Base-by-base conservation (phyloP, 202 grass and related monocot genomes). In the Cymbopogon flexuosus region DNA sequence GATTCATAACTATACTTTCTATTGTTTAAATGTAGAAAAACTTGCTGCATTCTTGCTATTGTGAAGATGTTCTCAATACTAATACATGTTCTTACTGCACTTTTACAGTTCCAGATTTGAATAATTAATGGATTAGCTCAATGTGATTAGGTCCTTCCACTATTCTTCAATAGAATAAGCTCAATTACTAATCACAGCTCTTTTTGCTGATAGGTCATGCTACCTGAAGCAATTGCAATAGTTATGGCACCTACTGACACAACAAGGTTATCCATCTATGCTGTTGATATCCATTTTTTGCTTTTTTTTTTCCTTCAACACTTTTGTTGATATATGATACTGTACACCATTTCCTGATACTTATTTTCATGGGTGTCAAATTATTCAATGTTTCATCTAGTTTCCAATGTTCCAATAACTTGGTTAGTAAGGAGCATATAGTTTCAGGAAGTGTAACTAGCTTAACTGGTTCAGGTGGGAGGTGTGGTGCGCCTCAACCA, bases 161-260 rank as follows among this genome's bases (percentile, higher is more conserved):
- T 27, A 59, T 24, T 61, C 4, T 27, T 60, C 23, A 62, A 29
- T 24, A 12, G 3, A 60, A 30, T 62, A 62, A 29, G 58, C 58
- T 62, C 10, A 30, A 51, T 12, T 37, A 75, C 6, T 64, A 22
- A 6, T 51, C 60, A 62, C 31, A 33, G 5, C 43, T 15, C 27
- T 24, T 67, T 82, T 14, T 87, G 54, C 79, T 5, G 73, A 91
- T 72, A 99, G 92, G 91, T 99, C 81, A 99, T 99, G 96, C 84
- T 99, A 80, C 96, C 96, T 62, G 90, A 99, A 85, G 96, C 96
- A 76, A 99, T 99, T 93, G 96, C 96, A 82, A 96, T 99, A 49
- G 96, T 99, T 65, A 99, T 96, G 96, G 96, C 96, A 63, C 96
- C 96, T 85, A 99, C 96, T 47, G 96, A 99, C 83, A 73, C 92